Percentiles rank a stretch among this genome's conserved stretches.
Conservation (phyloP, 805 yeast genomes). For the Cyberlindnera petersonii region DNA sequence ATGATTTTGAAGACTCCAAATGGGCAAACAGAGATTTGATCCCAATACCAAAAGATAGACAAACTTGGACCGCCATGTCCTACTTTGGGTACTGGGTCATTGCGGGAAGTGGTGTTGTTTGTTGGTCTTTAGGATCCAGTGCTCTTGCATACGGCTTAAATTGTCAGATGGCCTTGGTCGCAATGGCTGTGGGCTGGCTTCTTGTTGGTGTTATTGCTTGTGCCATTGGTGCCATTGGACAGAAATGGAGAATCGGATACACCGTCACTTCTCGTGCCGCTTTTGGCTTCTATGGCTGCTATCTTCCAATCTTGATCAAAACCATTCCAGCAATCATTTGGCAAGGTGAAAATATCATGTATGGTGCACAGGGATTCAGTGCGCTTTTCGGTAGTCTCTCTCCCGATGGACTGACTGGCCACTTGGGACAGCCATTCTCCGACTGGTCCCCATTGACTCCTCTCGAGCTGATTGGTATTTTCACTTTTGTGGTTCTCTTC, state of each 20-base stretch:
- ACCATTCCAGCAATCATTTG: slow-evolving; percentile 35
- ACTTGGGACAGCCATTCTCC: slow-evolving; percentile 9
- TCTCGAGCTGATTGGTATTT: slow-evolving; percentile 28
- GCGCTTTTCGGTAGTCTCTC: slow-evolving; percentile 29
- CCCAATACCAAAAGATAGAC: slow-evolving; percentile 33
- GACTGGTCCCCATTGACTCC: slow-evolving; percentile 13
- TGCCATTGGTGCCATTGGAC: slow-evolving; percentile 26
- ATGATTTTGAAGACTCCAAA: slow-evolving; percentile 13
- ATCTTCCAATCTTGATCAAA: slow-evolving; percentile 34
- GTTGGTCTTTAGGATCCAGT: slow-evolving; percentile 35
- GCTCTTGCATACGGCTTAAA: slow-evolving; percentile 27
- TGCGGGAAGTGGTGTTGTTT: slow-evolving; percentile 34
- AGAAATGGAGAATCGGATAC: slow-evolving; percentile 35
- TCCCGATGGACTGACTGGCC: slow-evolving; percentile 31
- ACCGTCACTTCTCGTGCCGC: slow-evolving; percentile 35
- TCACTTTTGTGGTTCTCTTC: slow-evolving; percentile 38
- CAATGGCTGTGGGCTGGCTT: slow-evolving; percentile 27
- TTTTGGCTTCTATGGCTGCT: slow-evolving; percentile 35
- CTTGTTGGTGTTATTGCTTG: slow-evolving; percentile 26
- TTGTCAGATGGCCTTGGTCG: slow-evolving; percentile 29
- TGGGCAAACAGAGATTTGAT: slow-evolving; percentile 36
- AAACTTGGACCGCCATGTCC: slow-evolving; percentile 36
- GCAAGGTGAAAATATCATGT: slow-evolving; percentile 38
- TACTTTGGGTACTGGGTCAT: slow-evolving; percentile 36
- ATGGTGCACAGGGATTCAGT: slow-evolving; percentile 35